Base-by-base conservation (phyloP, 371 early-diverging fungal genomes). In the Apophysomyces trapeziformis region DNA sequence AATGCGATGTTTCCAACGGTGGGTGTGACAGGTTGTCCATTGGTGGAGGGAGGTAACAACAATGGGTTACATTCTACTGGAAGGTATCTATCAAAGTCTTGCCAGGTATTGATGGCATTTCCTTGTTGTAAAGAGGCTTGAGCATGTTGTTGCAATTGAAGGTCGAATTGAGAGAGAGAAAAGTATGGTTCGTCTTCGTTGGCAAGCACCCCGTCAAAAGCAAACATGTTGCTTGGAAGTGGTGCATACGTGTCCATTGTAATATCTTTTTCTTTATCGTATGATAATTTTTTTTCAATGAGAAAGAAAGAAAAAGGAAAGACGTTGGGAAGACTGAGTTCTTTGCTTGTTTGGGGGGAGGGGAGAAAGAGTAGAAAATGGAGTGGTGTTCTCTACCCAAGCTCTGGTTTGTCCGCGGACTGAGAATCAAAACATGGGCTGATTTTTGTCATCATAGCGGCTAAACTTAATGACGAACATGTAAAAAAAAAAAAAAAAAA, bases 111-210 rank as follows among this genome's bases (percentile, higher is more conserved):
- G 21, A 50, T 50, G 21, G 18, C 54, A 36, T 60, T 63, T 43
- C 65, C 65, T 38, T 74, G 73, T 62, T 76, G 68, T 54, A 80
- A 58, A 26, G 77, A 69, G 8, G 72, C 70, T 59, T 80, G 80
- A 4, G 80, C 80, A 64, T 80, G 80, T 61, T 80, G 76, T 45
- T 80, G 80, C 26, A 80, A 60, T 61, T 77, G 70, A 32, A 77
- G 57, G 37, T 77, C 80, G 43, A 80, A 75, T 45, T 80, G 76
- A 9, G 80, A 77, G 12, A 80, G 64, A 11, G 74, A 70, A 14
- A 74, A 67, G 38, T 70, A 74, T 16, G 60, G 18, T 21, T 50
- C 69, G 18, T 73, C 69, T 35, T 57, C 73, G 37, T 68, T 69
- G 63, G 70, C 16, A 69, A 58, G 6, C 35, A n/a, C 8, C 16